Base-by-base conservation (phyloP, 2,329 filamentous ascomycete genomes). In the Arthroderma uncinatum region DNA sequence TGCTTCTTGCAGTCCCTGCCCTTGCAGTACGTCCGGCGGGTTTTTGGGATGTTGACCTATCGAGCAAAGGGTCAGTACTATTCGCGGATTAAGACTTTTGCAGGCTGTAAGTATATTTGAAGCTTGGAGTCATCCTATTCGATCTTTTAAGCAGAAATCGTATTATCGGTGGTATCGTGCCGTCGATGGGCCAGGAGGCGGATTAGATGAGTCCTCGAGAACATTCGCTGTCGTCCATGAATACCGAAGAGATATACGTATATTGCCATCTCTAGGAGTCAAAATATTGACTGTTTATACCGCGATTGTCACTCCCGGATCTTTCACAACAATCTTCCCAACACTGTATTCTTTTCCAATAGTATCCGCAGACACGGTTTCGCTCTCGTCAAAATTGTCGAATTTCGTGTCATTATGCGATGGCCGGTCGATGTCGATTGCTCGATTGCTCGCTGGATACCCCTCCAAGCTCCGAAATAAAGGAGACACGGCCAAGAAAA, bases 31-130 rank as follows among this genome's bases (percentile, higher is more conserved):
- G 91, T 95, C 81, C 89, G 87, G 76, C 90, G 85, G 77, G 90
- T 95, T 83, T 95, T 95, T 74, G 91, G 90, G 81, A 95, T 87
- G 88, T 95, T 95, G 82, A 95, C 90, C 91, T 92, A 66, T 59
- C 61, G 33, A 53, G 21, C 19, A 23, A 53, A n/a, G 4, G 14
- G 47, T 50, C 28, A 50, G 47, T 33, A 9, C 2, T 33, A 16
- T 33, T 62, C 36, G 34, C 56, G 61, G 58, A 50, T 59, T 56
- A 34, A 37, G 16, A n/a, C 40, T 19, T 14, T 44, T 39, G 54
- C 37, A 53, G 42, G 47, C 36, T 39, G 40, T 42, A 37, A 2
- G 9, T 21, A 8, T 37, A 2, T 19, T 28, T n/a, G 50, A 30
- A 36, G 30, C n/a, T 53, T 10, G 10, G 10, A n/a, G 7, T 25